A percentile compares a stretch with the other conserved stretches of the same genome.
phyloP scores from a whole-genome alignment of 1,284 basidiomycete species.

The Schizophyllum commune region DNA sequence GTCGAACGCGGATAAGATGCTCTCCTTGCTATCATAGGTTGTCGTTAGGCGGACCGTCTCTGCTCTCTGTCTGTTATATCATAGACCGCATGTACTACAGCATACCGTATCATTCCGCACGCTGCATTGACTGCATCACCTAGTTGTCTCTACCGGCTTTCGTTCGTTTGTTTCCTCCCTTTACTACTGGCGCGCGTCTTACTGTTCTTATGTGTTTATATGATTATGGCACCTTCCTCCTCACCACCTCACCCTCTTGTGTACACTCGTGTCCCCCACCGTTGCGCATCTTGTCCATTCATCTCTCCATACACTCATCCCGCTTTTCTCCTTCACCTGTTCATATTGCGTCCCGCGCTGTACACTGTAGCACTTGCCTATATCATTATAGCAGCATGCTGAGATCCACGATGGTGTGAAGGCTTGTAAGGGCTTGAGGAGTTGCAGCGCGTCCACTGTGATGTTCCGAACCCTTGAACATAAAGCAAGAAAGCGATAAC shows the following conservation, averaged over 20 bases:
- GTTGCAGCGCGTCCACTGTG: too few species aligned
- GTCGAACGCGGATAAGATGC: slow-evolving; percentile 48
- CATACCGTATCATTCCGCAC: not conserved
- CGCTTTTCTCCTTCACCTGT: not conserved
- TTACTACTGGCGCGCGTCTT: not conserved
- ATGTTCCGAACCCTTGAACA: too few species aligned
- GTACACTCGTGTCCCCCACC: not conserved
- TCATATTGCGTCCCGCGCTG: not conserved
- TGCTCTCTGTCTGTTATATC: slow-evolving; percentile 1
- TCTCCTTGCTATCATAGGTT: slow-evolving; percentile 43
- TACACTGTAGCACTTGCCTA: not conserved
- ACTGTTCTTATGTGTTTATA: not conserved
- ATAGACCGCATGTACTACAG: not conserved
- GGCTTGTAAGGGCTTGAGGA: too few species aligned
- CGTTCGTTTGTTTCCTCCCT: not conserved
- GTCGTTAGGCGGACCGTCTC: slow-evolving; percentile 1
- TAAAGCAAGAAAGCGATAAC: too few species aligned
- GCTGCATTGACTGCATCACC: not conserved
- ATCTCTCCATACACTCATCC: not conserved
- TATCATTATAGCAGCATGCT: not conserved
- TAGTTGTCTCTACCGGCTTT: not conserved
- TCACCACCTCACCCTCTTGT: not conserved
- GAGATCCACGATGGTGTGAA: not conserved
- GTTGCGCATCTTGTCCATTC: not conserved
- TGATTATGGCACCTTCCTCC: not conserved